Evolutionary conservation across 2,329 filamentous ascomycete species (phyloP).

Genomic region (Lachnellula suecica): DNA sequence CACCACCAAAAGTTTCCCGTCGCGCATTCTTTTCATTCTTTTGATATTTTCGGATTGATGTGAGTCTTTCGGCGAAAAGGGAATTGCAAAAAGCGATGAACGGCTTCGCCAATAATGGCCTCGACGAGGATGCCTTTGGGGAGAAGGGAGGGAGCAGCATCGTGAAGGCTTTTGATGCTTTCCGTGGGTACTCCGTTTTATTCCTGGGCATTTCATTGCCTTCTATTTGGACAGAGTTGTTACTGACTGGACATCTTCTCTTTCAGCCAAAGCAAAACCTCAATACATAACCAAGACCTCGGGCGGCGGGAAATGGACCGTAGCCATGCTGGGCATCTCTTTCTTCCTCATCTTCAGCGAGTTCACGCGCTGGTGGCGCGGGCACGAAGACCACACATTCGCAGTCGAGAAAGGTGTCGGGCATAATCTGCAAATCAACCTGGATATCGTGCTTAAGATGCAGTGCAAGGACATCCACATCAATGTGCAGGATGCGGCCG

Average conservation of each 20-base stretch:
- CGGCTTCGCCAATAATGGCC: slow-evolving; percentile 68
- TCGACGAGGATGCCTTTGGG: slow-evolving; percentile 79
- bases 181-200: slow-evolving; percentile 63
- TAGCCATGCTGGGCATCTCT: slow-evolving; percentile 75
- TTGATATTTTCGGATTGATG: slow-evolving; percentile 5
- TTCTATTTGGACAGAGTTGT: not conserved
- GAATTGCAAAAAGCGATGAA: slow-evolving; percentile 53
- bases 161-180: slow-evolving; percentile 92
- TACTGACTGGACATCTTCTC: not conserved
- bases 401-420: slow-evolving; percentile 89
- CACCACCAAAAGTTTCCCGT: not conserved
- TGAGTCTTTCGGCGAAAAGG: too few relatives aligned
- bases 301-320: slow-evolving; percentile 90
- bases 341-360: slow-evolving; percentile 76
- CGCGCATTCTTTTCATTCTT: slow-evolving; percentile 1
- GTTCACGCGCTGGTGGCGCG: slow-evolving; percentile 78
- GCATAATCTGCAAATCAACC: slow-evolving; percentile 87
- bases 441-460: slow-evolving; percentile 93
- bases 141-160: slow-evolving; percentile 57
- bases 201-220: not conserved
- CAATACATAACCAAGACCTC: slow-evolving; percentile 84
- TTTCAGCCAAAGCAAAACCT: slow-evolving; percentile 86
- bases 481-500: slow-evolving; percentile 94
- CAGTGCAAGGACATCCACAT: slow-evolving; percentile 83
- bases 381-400: slow-evolving; percentile 84